Evolutionary conservation across 2,329 filamentous ascomycete species (phyloP).

Genomic region (Chaetoscypha palmicola): DNA sequence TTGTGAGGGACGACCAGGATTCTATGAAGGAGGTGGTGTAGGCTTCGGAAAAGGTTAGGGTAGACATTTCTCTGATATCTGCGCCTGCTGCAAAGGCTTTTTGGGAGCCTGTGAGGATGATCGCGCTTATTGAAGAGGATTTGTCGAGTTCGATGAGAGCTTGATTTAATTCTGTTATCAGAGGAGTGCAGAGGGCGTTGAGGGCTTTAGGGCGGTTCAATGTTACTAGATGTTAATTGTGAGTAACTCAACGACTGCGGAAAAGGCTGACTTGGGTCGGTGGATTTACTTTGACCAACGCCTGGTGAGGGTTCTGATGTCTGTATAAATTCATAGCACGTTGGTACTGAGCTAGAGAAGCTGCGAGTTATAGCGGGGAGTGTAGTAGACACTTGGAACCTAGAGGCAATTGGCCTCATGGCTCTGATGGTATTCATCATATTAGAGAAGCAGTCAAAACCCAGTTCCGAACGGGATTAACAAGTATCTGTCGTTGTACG

Average conservation of each 20-base stretch:
- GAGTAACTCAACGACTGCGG: constrained; percentile 6
- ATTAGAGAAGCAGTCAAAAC: too few species aligned
- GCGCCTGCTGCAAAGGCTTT: constrained; percentile 92
- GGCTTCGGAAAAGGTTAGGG: constrained; percentile 79
- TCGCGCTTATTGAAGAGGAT: constrained; percentile 62
- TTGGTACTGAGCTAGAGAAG: constrained; percentile 27
- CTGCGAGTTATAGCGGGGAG: constrained; percentile 26
- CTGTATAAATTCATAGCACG: constrained; percentile 71
- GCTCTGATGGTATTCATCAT: constrained; percentile 27
- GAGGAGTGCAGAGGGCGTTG: constrained; percentile 85
- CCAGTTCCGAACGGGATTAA: not conserved
- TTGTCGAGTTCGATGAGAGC: constrained; percentile 65
- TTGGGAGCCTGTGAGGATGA: constrained; percentile 80
- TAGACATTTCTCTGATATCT: constrained; percentile 98
- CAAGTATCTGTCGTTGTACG: not conserved
- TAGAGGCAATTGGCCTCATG: constrained; percentile 27
- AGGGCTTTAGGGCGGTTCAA: constrained; percentile 91
- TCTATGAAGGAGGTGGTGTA: constrained; percentile 93
- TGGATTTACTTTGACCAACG: constrained; percentile 70
- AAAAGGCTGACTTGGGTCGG: not conserved
- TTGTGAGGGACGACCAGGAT: constrained; percentile 81
- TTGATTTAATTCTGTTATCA: constrained; percentile 83
- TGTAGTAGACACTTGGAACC: constrained; percentile 23
- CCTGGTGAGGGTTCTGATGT: constrained; percentile 79
- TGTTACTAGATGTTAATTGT: constrained; percentile 54